Conservation (phyloP, 2,329 filamentous ascomycete species). For the Anisogramma anomala region DNA sequence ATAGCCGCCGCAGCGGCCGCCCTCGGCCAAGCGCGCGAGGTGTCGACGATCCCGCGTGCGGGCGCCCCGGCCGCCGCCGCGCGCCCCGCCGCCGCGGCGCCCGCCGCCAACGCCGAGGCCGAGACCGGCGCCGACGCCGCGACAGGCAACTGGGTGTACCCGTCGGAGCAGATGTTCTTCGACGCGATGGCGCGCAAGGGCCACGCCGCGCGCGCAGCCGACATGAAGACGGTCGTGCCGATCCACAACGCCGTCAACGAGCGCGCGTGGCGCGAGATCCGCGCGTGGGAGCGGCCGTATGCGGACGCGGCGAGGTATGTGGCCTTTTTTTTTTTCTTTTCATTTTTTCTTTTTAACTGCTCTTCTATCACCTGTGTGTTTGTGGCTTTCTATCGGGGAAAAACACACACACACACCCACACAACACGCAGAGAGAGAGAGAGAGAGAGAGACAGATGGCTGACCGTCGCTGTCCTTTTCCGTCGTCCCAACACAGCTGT, state of each 20-base stretch:
- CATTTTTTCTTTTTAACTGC: no score
- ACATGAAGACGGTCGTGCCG: slow-evolving; percentile 87
- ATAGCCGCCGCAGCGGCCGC: slow-evolving; percentile 6
- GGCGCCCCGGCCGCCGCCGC: slow-evolving; percentile 22
- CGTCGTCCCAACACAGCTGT: slow-evolving; percentile 23
- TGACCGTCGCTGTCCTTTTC: neutral
- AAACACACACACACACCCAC: no score
- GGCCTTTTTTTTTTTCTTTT: neutral
- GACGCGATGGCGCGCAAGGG: slow-evolving; percentile 90
- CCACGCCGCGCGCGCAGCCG: slow-evolving; percentile 54
- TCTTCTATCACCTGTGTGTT: no score
- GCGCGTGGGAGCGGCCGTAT: slow-evolving; percentile 71
- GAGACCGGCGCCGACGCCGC: slow-evolving; percentile 60
- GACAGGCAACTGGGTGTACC: slow-evolving; percentile 92
- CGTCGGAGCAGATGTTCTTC: slow-evolving; percentile 95
- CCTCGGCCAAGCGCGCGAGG: slow-evolving; percentile 57
- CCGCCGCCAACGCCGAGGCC: slow-evolving; percentile 56
- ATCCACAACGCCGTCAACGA: slow-evolving; percentile 99
- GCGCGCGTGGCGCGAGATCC: slow-evolving; percentile 85
- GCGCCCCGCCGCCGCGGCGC: slow-evolving; percentile 23
- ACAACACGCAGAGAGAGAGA: neutral
- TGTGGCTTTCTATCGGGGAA: no score
- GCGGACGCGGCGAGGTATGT: slow-evolving; percentile 36
- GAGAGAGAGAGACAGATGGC: neutral
- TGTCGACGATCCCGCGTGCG: slow-evolving; percentile 69